Conservation (phyloP, 1,284 basidiomycete species). For the Chiua sp. region DNA sequence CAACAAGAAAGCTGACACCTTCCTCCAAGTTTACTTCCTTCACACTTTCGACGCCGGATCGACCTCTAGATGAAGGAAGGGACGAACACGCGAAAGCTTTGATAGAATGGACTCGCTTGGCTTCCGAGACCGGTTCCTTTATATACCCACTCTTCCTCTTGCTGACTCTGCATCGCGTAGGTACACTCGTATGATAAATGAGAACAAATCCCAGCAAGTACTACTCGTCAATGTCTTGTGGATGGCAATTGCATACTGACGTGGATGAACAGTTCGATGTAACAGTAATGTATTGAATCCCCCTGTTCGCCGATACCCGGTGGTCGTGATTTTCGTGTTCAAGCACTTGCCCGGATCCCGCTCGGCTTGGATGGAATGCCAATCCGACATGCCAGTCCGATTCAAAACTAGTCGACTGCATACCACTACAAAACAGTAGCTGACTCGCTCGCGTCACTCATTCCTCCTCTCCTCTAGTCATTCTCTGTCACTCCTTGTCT, state of each 20-base stretch:
- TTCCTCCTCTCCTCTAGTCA: constrained; percentile 5
- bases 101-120: constrained; percentile 66
- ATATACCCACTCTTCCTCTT: not conserved
- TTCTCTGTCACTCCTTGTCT: constrained; percentile 7
- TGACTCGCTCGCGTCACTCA: not conserved
- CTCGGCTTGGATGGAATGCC: not conserved
- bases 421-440: not conserved
- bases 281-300: not conserved
- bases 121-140: constrained; percentile 54
- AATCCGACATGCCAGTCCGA: constrained; percentile 8
- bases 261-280: not conserved
- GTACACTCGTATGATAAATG: constrained; percentile 33
- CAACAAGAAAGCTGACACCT: constrained; percentile 47
- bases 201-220: not conserved
- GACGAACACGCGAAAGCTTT: constrained; percentile 74
- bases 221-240: not conserved
- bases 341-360: not conserved
- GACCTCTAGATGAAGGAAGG: constrained; percentile 62
- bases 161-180: constrained; percentile 16
- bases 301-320: not conserved
- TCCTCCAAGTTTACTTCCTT: constrained; percentile 60
- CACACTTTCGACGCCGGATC: constrained; percentile 80
- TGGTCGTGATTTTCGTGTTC: not conserved
- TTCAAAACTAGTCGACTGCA: not conserved
- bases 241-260: not conserved